These are phyloP conservation scores for Phytophthora pistaciae DNA, from an alignment of 352 stramenopile species.

Conservation along the genomic window DNA sequence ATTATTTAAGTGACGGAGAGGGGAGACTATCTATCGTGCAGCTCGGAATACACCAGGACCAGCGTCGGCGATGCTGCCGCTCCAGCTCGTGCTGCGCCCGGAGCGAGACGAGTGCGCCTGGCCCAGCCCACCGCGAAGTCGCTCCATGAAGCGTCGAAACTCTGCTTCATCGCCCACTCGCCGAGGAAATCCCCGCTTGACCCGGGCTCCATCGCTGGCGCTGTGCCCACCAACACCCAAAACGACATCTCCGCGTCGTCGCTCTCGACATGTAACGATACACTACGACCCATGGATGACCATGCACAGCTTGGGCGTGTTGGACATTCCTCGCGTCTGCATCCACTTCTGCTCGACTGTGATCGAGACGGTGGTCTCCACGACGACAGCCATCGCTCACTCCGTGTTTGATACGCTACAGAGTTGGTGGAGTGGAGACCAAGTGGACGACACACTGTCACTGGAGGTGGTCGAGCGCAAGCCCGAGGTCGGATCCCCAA, in stretches of 20 bases:
- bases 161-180: conserved; percentile 19
- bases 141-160: conserved; percentile 26
- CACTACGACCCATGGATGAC: conserved; percentile 15
- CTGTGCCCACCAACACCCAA: conserved; percentile 29
- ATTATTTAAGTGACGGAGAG: conserved; percentile 12
- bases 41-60: not conserved
- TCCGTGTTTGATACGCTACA: conserved; percentile 20
- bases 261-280: conserved; percentile 19
- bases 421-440: conserved; percentile 24
- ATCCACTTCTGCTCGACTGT: conserved; percentile 25
- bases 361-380: conserved; percentile 27
- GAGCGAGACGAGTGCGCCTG: conserved; percentile 27
- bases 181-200: conserved; percentile 15
- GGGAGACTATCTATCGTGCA: conserved; percentile 5
- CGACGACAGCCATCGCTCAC: conserved; percentile 10
- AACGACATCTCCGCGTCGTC: conserved; percentile 15
- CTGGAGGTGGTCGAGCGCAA: conserved; percentile 27
- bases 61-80: conserved; percentile 26
- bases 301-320: conserved; percentile 5
- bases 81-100: conserved; percentile 25
- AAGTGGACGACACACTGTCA: conserved; percentile 10
- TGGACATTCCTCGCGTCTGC: conserved; percentile 17
- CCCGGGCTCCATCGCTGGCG: conserved; percentile 3
- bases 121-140: conserved; percentile 27
- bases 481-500: not conserved